Conservation (phyloP, 805 yeast species). For the Blastobotrys americana region DNA sequence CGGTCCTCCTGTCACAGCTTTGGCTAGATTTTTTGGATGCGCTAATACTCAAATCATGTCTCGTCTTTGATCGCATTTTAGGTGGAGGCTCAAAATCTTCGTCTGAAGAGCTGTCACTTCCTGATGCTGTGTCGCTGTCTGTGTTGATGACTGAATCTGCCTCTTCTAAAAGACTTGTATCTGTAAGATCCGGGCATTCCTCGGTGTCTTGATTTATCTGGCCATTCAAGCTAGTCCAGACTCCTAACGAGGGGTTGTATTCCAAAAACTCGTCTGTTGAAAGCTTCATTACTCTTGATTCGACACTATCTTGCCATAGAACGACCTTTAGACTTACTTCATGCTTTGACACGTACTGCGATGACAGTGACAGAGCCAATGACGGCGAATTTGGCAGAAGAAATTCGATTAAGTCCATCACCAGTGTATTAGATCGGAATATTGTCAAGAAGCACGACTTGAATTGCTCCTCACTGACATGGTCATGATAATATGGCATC, state of each 20-base stretch:
- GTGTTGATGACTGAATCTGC: too few relatives aligned
- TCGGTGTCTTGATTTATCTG: background rate
- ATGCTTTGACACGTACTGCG: background rate
- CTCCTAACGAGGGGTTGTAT: background rate
- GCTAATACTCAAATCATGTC: too few relatives aligned
- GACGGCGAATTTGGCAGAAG: background rate
- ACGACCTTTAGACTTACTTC: background rate
- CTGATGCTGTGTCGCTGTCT: too few relatives aligned
- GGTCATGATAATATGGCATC: too few relatives aligned
- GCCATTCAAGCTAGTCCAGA: background rate
- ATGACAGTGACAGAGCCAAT: background rate
- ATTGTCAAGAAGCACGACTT: background rate
- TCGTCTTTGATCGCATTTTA: too few relatives aligned
- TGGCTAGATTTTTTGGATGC: too few relatives aligned
- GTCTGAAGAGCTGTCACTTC: too few relatives aligned
- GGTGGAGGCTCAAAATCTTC: too few relatives aligned
- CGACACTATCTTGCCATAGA: constrained; percentile 4
- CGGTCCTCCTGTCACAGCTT: too few relatives aligned
- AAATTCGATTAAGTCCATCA: constrained; percentile 1
- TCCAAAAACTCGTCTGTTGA: background rate
- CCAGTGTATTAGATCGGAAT: background rate
- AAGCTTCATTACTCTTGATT: background rate
- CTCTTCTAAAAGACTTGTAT: too few relatives aligned
- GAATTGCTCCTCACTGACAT: too few relatives aligned
- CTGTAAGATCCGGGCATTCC: background rate